phyloP scores from a whole-genome alignment of 176 grass and related monocot species.

The Calamus simplicifolius region DNA sequence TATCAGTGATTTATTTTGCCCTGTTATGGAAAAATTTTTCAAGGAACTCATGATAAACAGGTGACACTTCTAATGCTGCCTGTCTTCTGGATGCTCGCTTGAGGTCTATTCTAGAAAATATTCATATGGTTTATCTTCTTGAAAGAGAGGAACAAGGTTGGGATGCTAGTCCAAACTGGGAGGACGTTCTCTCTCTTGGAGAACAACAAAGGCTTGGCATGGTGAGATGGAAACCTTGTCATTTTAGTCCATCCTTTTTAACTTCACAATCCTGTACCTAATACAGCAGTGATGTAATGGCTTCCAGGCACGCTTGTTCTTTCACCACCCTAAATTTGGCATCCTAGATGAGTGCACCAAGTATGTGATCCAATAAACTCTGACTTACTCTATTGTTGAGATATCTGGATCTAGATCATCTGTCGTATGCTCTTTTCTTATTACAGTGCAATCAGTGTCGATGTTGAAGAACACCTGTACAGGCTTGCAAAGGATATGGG shows the following conservation, averaged over 20 bases:
- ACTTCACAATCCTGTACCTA: not conserved
- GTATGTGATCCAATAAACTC: constrained; percentile 23
- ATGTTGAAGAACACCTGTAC: constrained; percentile 99
- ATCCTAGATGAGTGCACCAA: constrained; percentile 94
- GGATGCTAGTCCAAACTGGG: constrained; percentile 90
- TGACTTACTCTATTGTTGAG: no score
- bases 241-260: no score
- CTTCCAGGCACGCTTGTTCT: constrained; percentile 88
- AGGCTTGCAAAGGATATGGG: constrained; percentile 80
- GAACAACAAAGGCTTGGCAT: constrained; percentile 96
- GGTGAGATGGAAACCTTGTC: constrained; percentile 29
- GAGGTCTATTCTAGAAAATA: constrained; percentile 72
- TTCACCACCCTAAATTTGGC: constrained; percentile 84
- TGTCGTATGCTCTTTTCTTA: constrained; percentile 11
- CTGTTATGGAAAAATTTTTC: no score
- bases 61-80: constrained; percentile 35
- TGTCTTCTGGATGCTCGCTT: constrained; percentile 60
- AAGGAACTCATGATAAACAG: constrained; percentile 21
- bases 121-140: constrained; percentile 81
- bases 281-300: not conserved
- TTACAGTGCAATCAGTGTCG: constrained; percentile 86
- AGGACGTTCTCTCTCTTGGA: constrained; percentile 83
- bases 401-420: not conserved
- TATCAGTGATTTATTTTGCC: no score
- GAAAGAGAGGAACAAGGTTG: constrained; percentile 70